Percentiles rank a stretch among this genome's conserved stretches.
phyloP scores from a whole-genome alignment of 805 yeast species.

The Hemisphaericaspora nanyangensis region DNA sequence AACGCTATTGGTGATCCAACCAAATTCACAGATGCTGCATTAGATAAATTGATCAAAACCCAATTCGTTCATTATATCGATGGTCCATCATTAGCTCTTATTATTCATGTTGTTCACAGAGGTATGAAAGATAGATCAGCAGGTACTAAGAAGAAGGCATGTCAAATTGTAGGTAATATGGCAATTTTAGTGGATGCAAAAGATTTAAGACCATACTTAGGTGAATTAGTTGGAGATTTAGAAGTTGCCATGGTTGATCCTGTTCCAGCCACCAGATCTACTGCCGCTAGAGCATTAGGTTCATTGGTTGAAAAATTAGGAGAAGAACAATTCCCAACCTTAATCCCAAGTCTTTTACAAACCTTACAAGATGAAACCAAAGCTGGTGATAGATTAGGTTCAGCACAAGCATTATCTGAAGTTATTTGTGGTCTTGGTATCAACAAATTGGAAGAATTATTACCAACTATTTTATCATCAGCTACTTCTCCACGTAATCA shows the following conservation, averaged over 20 bases:
- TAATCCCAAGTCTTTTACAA: slow-evolving; percentile 73
- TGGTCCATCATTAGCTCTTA: slow-evolving; percentile 94
- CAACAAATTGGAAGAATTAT: slow-evolving; percentile 78
- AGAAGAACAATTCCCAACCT: slow-evolving; percentile 90
- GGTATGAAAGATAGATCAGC: slow-evolving; percentile 97
- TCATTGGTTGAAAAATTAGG: slow-evolving; percentile 94
- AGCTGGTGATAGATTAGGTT: slow-evolving; percentile 91
- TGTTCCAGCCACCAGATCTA: slow-evolving; percentile 93
- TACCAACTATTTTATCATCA: slow-evolving; percentile 74
- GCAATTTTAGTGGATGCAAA: slow-evolving; percentile 87
- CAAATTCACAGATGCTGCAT: slow-evolving; percentile 78
- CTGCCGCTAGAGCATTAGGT: slow-evolving; percentile 96
- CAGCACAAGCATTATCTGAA: slow-evolving; percentile 95
- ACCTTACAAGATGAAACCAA: slow-evolving; percentile 73
- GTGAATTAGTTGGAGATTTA: slow-evolving; percentile 71
- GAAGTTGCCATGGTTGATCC: slow-evolving; percentile 98
- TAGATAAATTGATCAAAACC: slow-evolving; percentile 81
- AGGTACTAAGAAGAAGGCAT: slow-evolving; percentile 83
- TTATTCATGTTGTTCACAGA: slow-evolving; percentile 90
- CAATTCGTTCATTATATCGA: slow-evolving; percentile 97
- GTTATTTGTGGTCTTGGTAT: slow-evolving; percentile 90
- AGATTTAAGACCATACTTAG: slow-evolving; percentile 82
- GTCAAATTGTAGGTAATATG: slow-evolving; percentile 99
- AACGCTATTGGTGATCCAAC: slow-evolving; percentile 97
- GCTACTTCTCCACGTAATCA: slow-evolving; percentile 64